Conservation (phyloP, 2,329 filamentous ascomycete species). For the Botryotinia globosa region DNA sequence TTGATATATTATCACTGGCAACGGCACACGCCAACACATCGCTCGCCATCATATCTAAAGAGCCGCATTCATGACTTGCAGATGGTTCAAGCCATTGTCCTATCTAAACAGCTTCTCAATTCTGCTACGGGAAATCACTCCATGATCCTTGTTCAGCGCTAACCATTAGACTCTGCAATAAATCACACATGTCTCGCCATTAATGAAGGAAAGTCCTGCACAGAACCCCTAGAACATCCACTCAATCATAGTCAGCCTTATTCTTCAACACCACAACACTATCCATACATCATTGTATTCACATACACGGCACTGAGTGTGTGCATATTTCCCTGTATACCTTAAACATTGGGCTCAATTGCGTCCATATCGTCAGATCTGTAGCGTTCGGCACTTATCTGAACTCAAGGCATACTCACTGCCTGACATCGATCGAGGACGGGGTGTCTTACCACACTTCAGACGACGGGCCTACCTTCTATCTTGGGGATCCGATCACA, state of each 20-base stretch:
- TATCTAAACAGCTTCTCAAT: constrained; percentile 40
- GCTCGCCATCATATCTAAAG: constrained; percentile 54
- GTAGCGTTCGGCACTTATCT: constrained; percentile 29
- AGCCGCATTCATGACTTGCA: constrained; percentile 55
- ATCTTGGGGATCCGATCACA: constrained; percentile 28
- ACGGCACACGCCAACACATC: constrained; percentile 89
- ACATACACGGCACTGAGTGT: constrained; percentile 35
- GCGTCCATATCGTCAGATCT: constrained; percentile 42
- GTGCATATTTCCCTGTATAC: constrained; percentile 43
- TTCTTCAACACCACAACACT: constrained; percentile 38
- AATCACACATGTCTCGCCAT: constrained; percentile 62
- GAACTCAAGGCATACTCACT: constrained; percentile 25
- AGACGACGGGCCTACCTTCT: constrained; percentile 28
- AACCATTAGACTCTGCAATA: constrained; percentile 49
- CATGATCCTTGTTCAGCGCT: constrained; percentile 38
- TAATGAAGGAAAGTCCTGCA: constrained; percentile 46
- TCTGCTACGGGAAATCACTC: constrained; percentile 34
- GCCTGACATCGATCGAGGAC: constrained; percentile 29
- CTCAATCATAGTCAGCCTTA: constrained; percentile 38
- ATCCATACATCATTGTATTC: constrained; percentile 37
- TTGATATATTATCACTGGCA: constrained; percentile 73
- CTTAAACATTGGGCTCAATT: constrained; percentile 52
- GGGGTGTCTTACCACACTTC: constrained; percentile 34
- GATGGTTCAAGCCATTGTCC: constrained; percentile 40
- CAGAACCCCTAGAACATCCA: constrained; percentile 38